These are phyloP conservation scores for Carex arenaria DNA, from an alignment of 202 grass and related monocot species.

Conservation along the genomic window DNA sequence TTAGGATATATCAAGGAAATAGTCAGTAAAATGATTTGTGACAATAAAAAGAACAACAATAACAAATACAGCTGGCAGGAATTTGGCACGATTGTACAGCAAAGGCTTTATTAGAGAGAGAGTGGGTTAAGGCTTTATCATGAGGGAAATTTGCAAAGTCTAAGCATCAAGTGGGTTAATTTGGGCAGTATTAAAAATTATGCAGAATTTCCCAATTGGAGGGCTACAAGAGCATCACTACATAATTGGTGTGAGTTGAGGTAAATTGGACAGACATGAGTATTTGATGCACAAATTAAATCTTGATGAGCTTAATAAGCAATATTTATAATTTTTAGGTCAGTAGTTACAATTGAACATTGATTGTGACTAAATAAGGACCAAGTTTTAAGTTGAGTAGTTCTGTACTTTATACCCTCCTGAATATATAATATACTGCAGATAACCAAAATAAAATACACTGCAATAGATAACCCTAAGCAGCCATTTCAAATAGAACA, in stretches of 20 bases:
- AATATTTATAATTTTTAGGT: not conserved
- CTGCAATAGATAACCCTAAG: not conserved
- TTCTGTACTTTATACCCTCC: not conserved
- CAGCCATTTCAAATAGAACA: not conserved
- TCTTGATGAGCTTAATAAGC: not conserved
- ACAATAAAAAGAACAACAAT: not conserved
- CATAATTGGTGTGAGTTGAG: not conserved
- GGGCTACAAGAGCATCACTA: constrained; percentile 9
- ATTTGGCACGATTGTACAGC: not conserved
- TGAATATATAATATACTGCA: not conserved
- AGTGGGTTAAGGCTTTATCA: not conserved
- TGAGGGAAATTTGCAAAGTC: not conserved
- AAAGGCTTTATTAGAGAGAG: not conserved
- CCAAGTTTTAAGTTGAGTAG: not conserved
- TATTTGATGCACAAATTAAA: not conserved
- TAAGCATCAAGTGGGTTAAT: not conserved
- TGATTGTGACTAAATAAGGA: not conserved
- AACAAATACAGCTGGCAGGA: not conserved
- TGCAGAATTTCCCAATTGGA: not conserved
- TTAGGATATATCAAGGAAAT: not conserved
- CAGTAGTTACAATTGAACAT: not conserved
- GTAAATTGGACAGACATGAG: not conserved
- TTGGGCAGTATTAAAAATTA: not conserved
- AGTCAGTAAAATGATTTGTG: not conserved
- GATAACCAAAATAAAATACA: not conserved